Evolutionary conservation across 2,329 filamentous ascomycete genomes (phyloP), one percentile per base, ranked within the genome.

Genomic region (Epichloe festucae): DNA sequence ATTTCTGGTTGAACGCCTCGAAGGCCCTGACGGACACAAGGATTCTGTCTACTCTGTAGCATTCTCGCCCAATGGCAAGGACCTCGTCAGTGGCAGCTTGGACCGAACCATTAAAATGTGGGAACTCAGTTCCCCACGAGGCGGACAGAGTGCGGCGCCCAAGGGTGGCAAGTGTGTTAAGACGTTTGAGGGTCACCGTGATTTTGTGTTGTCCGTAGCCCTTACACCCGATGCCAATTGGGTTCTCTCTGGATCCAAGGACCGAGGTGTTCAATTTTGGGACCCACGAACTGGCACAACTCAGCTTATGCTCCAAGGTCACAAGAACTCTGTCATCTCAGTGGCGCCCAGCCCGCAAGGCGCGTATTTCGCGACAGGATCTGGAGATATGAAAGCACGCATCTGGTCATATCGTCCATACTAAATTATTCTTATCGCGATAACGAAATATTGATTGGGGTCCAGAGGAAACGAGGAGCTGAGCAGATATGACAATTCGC

Each of bases 31-130:
- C 57, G 93, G 93, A 12, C 93, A 97, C 74, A 95, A 95, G 70
- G 93, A 98, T 56, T 94, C 87, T 60, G 93, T 97, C 21, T 97
- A 97, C 68, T 91, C 85, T 12, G 93, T 98, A 21, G 91, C 93
- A 0, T 98, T 98, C 69, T 90, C 90, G 14, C 93, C 93, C 31
- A 91, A 87, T 60, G 91, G 91, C 55, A 87, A 89, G 61, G 88
- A 95, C 59, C 82, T 98, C 41, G 91, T 97, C 63, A 94, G 87
- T 62, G 93, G 93, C 56, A 94, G 87, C 76, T 73, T 97, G 60
- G 93, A 98, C 67, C 95, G 95, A 76, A 97, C 91, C 0, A 97
- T 97, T 75, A 95, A 96, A 75, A 95, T 97, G 85, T 98, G 93
- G 90, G 90, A 96, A 73, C 78, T 98, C 48, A 84, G 79, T 51